phyloP scores from a whole-genome alignment of 495 filamentous ascomycete species.

The Lasiosphaeriaceae sp. region DNA sequence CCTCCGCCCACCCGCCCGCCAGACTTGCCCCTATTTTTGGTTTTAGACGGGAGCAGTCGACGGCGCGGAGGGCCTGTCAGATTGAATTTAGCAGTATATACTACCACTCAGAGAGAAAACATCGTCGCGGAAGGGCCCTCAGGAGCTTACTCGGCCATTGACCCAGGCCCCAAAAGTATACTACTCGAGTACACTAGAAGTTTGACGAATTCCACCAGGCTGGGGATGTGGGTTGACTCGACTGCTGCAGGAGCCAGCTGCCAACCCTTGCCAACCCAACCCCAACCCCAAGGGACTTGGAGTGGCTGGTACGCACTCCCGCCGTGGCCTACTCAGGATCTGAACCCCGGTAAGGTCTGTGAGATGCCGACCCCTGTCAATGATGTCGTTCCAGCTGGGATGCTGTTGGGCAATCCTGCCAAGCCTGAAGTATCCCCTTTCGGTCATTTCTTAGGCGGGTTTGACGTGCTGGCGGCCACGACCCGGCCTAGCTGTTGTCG shows the following conservation, averaged over 20 bases:
- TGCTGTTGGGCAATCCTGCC: not conserved
- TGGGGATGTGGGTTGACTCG: not conserved
- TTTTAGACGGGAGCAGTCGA: not conserved
- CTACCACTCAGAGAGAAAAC: too few relatives aligned
- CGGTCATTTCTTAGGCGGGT: too few relatives aligned
- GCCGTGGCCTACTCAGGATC: not conserved
- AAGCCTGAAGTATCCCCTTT: not conserved
- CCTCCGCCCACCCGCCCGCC: not conserved
- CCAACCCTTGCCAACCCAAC: not conserved
- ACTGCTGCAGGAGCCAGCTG: not conserved
- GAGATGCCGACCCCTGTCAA: conserved; percentile 24
- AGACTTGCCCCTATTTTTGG: not conserved
- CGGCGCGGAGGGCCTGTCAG: too few relatives aligned
- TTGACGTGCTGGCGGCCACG: too few relatives aligned
- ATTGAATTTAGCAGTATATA: too few relatives aligned
- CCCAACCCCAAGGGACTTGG: not conserved
- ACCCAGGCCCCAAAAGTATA: not conserved
- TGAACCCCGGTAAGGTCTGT: too few relatives aligned
- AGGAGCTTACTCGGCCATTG: too few relatives aligned
- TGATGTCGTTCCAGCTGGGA: conserved; percentile 19
- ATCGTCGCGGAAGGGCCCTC: too few relatives aligned
- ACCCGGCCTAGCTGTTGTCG: too few relatives aligned
- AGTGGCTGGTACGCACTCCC: not conserved
- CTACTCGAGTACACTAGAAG: too few relatives aligned
- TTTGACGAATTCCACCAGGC: not conserved